A percentile compares a stretch with the other conserved stretches of the same genome.
Conservation (phyloP, 345 rosid genomes). For the Boechera retrofracta region DNA sequence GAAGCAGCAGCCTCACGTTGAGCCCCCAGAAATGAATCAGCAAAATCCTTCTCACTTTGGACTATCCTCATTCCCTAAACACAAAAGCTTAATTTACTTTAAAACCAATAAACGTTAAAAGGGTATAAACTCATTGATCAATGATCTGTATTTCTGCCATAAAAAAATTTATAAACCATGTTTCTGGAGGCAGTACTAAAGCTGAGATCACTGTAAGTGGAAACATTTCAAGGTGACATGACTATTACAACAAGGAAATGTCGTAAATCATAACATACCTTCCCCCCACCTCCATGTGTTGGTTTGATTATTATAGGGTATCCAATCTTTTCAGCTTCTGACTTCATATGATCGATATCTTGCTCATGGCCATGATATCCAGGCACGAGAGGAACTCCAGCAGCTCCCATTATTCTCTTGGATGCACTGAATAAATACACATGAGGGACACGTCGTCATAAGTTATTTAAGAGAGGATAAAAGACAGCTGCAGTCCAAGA, state of each 20-base stretch:
- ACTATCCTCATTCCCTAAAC: constrained; percentile 96
- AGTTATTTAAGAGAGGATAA: not conserved
- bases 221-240: constrained; percentile 16
- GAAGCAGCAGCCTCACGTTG: constrained; percentile 97
- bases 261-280: constrained; percentile 50
- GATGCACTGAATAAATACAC: constrained; percentile 66
- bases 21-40: constrained; percentile 88
- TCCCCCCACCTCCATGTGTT: constrained; percentile 97
- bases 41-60: constrained; percentile 62
- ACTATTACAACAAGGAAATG: not conserved
- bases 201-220: constrained; percentile 12
- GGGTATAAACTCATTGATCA: not conserved
- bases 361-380: constrained; percentile 93
- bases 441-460: constrained; percentile 11
- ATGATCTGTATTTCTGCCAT: not conserved
- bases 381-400: constrained; percentile 93
- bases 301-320: constrained; percentile 90
- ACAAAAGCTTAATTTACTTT: constrained; percentile 39
- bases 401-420: constrained; percentile 97
- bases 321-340: constrained; percentile 88
- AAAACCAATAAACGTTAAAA: constrained; percentile 28
- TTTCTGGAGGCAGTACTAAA: not conserved
- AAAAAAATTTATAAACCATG: not conserved
- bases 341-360: constrained; percentile 81
- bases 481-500: not conserved